A percentile compares a stretch with the other conserved stretches of the same genome.
These are phyloP conservation scores for Yarrowia sp. DNA, from an alignment of 805 yeast genomes.

Conservation along the genomic window DNA sequence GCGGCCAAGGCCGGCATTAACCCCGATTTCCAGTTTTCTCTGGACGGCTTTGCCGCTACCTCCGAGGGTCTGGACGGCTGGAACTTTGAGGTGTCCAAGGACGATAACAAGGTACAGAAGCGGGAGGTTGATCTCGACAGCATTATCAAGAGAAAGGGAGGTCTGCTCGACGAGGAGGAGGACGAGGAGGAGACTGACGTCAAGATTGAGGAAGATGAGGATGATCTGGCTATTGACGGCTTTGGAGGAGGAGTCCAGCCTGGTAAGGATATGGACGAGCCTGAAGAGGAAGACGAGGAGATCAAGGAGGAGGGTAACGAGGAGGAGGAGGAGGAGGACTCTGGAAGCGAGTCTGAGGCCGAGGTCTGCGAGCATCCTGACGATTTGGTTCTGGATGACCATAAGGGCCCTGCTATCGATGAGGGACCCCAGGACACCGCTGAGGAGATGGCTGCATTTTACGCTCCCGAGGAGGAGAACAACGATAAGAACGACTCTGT, in stretches of 20 bases:
- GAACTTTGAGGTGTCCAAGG: slow-evolving; percentile 73
- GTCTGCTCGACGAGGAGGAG: slow-evolving; percentile 62
- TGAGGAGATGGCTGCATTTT: slow-evolving; percentile 83
- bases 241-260: slow-evolving; percentile 49
- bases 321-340: slow-evolving; percentile 46
- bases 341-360: slow-evolving; percentile 44
- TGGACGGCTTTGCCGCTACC: slow-evolving; percentile 54
- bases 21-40: slow-evolving; percentile 73
- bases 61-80: slow-evolving; percentile 69
- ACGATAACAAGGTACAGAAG: slow-evolving; percentile 48
- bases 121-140: slow-evolving; percentile 85
- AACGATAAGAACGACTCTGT: slow-evolving; percentile 58
- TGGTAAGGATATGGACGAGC: slow-evolving; percentile 46
- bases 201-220: slow-evolving; percentile 52
- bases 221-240: slow-evolving; percentile 55
- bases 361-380: slow-evolving; percentile 25
- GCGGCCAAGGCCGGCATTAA: slow-evolving; percentile 54
- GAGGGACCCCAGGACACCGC: slow-evolving; percentile 56
- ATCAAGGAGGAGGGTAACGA: slow-evolving; percentile 47
- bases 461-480: slow-evolving; percentile 61
- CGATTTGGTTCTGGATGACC: slow-evolving; percentile 13
- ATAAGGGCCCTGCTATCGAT: slow-evolving; percentile 40
- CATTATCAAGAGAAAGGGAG: slow-evolving; percentile 86
- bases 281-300: slow-evolving; percentile 46
- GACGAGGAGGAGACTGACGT: slow-evolving; percentile 47